Conservation (phyloP, 768 basidiomycete species). For the Filobasidium wieringae region DNA sequence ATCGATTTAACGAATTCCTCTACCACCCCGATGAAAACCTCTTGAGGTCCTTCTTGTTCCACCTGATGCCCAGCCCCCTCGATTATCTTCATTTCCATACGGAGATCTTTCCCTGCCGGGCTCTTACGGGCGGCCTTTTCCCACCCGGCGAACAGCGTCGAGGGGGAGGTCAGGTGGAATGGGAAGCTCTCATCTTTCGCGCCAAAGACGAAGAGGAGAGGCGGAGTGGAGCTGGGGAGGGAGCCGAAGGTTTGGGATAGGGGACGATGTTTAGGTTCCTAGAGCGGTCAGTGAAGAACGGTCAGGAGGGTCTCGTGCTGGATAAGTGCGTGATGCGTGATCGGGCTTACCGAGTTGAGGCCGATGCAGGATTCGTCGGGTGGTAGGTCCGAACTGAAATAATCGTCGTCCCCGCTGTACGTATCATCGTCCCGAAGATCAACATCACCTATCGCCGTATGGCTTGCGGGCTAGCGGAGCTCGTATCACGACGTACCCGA, state of each 20-base stretch:
- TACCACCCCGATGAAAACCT: no score
- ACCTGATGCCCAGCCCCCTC: slow-evolving; percentile 1
- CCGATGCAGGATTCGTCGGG: background rate
- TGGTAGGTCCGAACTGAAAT: slow-evolving; percentile 32
- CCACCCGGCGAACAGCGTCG: background rate
- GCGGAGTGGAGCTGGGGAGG: slow-evolving; percentile 19
- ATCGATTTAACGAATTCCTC: no score
- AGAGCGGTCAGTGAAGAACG: no score
- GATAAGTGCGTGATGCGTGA: background rate
- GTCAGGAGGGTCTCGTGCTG: no score
- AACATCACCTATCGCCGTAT: background rate
- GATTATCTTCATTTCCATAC: background rate
- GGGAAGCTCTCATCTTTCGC: slow-evolving; percentile 26
- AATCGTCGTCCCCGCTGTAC: slow-evolving; percentile 36
- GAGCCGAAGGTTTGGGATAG: slow-evolving; percentile 30
- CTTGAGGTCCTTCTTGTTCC: background rate
- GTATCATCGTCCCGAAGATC: background rate
- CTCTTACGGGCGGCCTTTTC: background rate
- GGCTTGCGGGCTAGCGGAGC: no score
- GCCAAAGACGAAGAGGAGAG: slow-evolving; percentile 25
- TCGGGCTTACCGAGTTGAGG: background rate
- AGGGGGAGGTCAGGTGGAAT: background rate
- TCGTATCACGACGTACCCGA: slow-evolving; percentile 35
- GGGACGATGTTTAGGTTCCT: no score
- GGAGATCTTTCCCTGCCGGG: background rate